Evolutionary conservation across 2,329 filamentous ascomycete genomes (phyloP).

Genomic region (Conoideocrella luteorostrata): DNA sequence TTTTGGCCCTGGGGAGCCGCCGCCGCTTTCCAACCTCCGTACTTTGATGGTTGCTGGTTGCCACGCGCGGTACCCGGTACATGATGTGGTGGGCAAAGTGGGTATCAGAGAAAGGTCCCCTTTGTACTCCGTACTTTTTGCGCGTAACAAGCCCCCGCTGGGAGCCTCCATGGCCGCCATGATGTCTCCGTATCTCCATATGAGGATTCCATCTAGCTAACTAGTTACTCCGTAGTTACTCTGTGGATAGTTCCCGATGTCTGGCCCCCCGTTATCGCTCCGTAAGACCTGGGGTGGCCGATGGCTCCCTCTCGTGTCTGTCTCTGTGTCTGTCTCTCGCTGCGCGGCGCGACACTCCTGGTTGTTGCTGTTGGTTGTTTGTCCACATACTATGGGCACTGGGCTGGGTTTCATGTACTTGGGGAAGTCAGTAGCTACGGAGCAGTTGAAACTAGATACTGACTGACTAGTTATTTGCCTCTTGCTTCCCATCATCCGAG

Average conservation of each 20-base stretch:
- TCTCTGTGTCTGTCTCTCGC: neutral
- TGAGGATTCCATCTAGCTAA: no score
- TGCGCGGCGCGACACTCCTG: neutral
- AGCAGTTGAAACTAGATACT: neutral
- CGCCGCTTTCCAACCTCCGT: no score
- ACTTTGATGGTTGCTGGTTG: no score
- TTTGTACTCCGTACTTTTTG: constrained; percentile 3
- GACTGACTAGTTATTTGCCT: neutral
- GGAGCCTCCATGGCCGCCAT: constrained; percentile 1
- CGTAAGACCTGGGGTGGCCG: neutral
- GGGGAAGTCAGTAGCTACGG: no score
- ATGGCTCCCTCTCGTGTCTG: neutral
- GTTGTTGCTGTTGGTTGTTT: neutral
- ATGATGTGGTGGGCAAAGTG: neutral
- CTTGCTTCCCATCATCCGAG: neutral
- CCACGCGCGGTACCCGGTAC: neutral
- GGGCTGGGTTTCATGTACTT: neutral
- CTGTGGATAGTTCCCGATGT: neutral
- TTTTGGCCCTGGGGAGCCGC: constrained; percentile 2
- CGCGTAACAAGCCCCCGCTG: constrained; percentile 1
- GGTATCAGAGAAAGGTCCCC: neutral
- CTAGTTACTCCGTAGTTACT: no score
- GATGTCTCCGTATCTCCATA: constrained; percentile 4
- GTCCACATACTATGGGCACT: no score
- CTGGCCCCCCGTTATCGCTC: constrained; percentile 7